phyloP scores from a whole-genome alignment of 257 asterid species.

The Striga asiatica region DNA sequence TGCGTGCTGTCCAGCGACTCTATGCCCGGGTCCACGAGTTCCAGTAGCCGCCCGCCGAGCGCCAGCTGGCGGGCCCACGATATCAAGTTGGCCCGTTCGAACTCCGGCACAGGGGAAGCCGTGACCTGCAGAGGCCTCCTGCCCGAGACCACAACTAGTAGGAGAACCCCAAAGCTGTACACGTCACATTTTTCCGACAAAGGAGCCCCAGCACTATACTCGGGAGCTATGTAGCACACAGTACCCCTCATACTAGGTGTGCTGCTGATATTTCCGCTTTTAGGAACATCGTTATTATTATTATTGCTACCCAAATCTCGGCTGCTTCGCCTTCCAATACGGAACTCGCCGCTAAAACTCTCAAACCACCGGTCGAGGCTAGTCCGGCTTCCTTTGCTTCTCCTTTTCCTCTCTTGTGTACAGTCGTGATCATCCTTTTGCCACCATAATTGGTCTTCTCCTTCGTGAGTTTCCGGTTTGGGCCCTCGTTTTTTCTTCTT shows the following conservation, averaged over 20 bases:
- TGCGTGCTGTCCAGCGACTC: constrained; percentile 44
- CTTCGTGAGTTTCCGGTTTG: not conserved
- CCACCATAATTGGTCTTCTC: not conserved
- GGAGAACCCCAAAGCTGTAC: constrained; percentile 78
- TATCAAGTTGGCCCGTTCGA: constrained; percentile 78
- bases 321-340: constrained; percentile 55
- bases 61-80: constrained; percentile 94
- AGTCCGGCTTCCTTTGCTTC: not conserved
- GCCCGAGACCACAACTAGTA: constrained; percentile 72
- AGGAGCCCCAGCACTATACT: constrained; percentile 58
- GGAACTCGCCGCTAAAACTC: constrained; percentile 74
- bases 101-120: constrained; percentile 89
- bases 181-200: constrained; percentile 78
- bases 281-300: not conserved
- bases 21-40: constrained; percentile 65
- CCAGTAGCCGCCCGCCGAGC: constrained; percentile 52
- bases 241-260: constrained; percentile 98
- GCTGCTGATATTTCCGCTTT: constrained; percentile 38
- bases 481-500: not conserved
- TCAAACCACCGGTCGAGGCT: constrained; percentile 87
- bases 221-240: constrained; percentile 86
- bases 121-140: constrained; percentile 88
- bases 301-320: constrained; percentile 32
- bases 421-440: not conserved
- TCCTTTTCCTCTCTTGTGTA: not conserved